phyloP scores from a whole-genome alignment of 768 basidiomycete species.

The Cystofilobasidium bisporidii region DNA sequence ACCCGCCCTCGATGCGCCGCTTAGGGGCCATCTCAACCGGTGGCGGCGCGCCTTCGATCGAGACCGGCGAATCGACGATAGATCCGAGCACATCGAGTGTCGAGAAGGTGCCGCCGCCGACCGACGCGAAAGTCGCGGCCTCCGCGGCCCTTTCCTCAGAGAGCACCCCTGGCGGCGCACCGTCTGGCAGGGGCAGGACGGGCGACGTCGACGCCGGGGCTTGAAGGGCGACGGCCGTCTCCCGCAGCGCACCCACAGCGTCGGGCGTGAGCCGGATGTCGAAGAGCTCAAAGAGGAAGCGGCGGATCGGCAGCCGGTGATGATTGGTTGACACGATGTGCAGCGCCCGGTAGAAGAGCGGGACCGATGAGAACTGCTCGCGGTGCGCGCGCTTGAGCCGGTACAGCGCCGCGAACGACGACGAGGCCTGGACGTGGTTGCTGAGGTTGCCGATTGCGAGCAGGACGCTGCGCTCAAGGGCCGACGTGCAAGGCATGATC shows the following conservation, averaged over 20 bases:
- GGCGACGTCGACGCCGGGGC: neutral
- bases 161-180: neutral
- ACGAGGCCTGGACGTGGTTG: slow-evolving; percentile 90
- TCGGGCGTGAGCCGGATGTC: slow-evolving; percentile 64
- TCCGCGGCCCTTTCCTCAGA: neutral
- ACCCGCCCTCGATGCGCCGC: neutral
- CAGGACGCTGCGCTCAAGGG: slow-evolving; percentile 70
- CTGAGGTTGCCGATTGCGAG: slow-evolving; percentile 85
- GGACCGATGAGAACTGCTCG: slow-evolving; percentile 62
- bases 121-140: neutral
- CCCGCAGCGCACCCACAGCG: slow-evolving; percentile 40
- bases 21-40: neutral
- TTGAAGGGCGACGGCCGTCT: neutral
- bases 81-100: neutral
- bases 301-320: slow-evolving; percentile 81
- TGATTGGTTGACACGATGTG: slow-evolving; percentile 79
- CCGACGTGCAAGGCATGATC: slow-evolving; percentile 56
- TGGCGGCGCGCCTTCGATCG: neutral
- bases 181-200: neutral
- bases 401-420: slow-evolving; percentile 80
- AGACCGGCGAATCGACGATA: neutral
- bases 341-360: slow-evolving; percentile 72
- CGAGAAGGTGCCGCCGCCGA: neutral
- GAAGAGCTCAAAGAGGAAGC: slow-evolving; percentile 89
- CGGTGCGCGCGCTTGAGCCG: slow-evolving; percentile 41